A percentile compares a stretch with the other conserved stretches of the same genome.
Evolutionary conservation across 148 eudicot species (phyloP).

Genomic region (Rhododendron kiyosumense): DNA sequence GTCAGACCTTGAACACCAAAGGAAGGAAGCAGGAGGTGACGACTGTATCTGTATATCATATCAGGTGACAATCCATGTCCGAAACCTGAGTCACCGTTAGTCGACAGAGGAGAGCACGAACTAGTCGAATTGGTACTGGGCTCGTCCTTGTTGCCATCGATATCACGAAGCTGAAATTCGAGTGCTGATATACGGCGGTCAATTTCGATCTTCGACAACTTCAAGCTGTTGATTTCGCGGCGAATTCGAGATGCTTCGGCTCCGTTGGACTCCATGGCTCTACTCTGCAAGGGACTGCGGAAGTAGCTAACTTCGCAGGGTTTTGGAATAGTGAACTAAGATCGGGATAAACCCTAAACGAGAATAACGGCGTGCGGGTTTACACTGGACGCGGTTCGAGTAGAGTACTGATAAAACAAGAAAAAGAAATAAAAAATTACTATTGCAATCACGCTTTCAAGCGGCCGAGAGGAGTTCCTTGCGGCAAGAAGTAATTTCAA

Average conservation of each 20-base stretch:
- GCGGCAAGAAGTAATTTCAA: no score
- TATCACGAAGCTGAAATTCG: slow-evolving; percentile 52
- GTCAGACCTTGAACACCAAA: slow-evolving; percentile 77
- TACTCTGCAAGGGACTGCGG: neutral
- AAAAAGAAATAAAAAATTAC: no score
- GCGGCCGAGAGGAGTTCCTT: no score
- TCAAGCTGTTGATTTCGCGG: slow-evolving; percentile 44
- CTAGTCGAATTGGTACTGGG: neutral
- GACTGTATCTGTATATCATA: slow-evolving; percentile 81
- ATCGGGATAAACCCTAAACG: neutral
- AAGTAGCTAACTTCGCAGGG: neutral
- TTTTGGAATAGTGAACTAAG: neutral
- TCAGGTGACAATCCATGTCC: slow-evolving; percentile 48
- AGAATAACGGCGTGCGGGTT: neutral
- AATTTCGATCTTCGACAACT: slow-evolving; percentile 42
- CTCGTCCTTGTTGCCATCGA: slow-evolving; percentile 8
- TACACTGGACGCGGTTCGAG: neutral
- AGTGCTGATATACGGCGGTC: slow-evolving; percentile 64
- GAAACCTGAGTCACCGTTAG: slow-evolving; percentile 18
- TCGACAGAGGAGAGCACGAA: slow-evolving; percentile 18
- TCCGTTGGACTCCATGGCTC: slow-evolving; percentile 38
- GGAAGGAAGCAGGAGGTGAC: slow-evolving; percentile 84
- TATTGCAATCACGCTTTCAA: no score
- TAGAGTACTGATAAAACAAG: no score
- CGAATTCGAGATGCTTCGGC: slow-evolving; percentile 26